phyloP scores from a whole-genome alignment of 139 green algal genomes.

The Zygnema cylindricum region DNA sequence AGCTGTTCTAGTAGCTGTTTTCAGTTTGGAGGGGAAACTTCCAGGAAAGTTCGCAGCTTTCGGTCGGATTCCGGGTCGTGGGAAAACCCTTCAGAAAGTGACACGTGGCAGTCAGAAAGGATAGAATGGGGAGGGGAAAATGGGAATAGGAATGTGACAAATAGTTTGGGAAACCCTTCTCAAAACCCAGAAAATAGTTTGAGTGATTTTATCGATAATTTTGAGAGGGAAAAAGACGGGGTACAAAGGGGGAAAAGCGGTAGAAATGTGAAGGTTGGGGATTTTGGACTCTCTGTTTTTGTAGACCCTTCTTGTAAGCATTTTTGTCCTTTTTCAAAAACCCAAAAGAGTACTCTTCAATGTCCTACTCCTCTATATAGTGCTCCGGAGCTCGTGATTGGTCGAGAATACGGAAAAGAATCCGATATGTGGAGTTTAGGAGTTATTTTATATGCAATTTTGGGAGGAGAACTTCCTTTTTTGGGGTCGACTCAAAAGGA shows the following conservation, averaged over 20 bases:
- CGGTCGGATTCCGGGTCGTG: not conserved
- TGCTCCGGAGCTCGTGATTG: slow-evolving; percentile 34
- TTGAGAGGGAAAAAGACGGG: not conserved
- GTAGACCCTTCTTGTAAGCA: slow-evolving; percentile 69
- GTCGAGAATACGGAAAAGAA: not conserved
- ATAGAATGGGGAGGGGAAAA: not conserved
- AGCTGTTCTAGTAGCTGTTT: not conserved
- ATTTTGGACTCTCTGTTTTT: slow-evolving; percentile 23
- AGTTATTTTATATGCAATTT: slow-evolving; percentile 43
- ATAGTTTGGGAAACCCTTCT: not conserved
- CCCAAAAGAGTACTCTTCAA: slow-evolving; percentile 35
- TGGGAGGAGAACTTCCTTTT: slow-evolving; percentile 44
- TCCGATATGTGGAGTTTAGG: slow-evolving; percentile 54
- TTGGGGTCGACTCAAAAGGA: slow-evolving; percentile 65
- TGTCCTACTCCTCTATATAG: slow-evolving; percentile 27
- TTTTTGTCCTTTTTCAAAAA: slow-evolving; percentile 16
- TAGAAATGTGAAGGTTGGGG: slow-evolving; percentile 28
- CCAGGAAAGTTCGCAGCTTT: not conserved
- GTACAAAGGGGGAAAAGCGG: not conserved
- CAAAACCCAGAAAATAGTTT: too few species aligned
- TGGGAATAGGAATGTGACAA: not conserved
- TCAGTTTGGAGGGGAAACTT: not conserved
- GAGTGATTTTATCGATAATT: not conserved
- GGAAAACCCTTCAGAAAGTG: not conserved
- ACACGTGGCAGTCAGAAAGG: not conserved